These are phyloP conservation scores for Endocarpon pusillum DNA, from an alignment of 495 filamentous ascomycete genomes.

Conservation along the genomic window DNA sequence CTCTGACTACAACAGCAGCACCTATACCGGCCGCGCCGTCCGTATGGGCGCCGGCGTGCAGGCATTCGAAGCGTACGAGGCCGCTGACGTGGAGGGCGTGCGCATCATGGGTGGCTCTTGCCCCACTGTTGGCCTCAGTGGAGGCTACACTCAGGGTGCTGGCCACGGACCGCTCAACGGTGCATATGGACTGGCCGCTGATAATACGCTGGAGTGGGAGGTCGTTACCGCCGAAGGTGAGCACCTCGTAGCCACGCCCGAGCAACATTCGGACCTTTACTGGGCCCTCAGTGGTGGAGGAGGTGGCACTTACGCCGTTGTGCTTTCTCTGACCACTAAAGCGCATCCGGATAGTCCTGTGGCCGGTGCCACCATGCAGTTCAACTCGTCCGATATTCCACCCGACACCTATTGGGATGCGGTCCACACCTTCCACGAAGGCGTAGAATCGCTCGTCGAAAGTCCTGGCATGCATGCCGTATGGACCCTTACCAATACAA, in stretches of 20 bases:
- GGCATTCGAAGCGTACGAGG: slow-evolving; percentile 26
- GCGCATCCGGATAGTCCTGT: slow-evolving; percentile 22
- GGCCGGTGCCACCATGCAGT: slow-evolving; percentile 17
- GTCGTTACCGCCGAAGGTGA: slow-evolving; percentile 33
- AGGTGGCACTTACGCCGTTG: slow-evolving; percentile 43
- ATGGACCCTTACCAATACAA: slow-evolving; percentile 33
- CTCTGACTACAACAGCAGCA: slow-evolving; percentile 15
- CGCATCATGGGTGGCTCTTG: slow-evolving; percentile 21
- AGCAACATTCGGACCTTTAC: slow-evolving; percentile 35
- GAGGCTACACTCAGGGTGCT: slow-evolving; percentile 40
- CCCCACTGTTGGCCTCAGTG: slow-evolving; percentile 20
- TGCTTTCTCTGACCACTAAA: slow-evolving; percentile 36
- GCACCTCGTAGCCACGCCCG: slow-evolving; percentile 25
- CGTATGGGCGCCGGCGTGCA: slow-evolving; percentile 38
- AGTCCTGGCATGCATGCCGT: slow-evolving; percentile 30
- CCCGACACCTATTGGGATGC: slow-evolving; percentile 32
- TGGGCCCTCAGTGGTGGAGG: slow-evolving; percentile 54
- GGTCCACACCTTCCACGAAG: slow-evolving; percentile 27
- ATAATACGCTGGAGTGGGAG: slow-evolving; percentile 34
- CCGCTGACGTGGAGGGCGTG: slow-evolving; percentile 15
- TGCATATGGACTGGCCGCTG: slow-evolving; percentile 34
- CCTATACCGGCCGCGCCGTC: slow-evolving; percentile 31
- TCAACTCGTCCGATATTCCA: slow-evolving; percentile 24
- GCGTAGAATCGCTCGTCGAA: slow-evolving; percentile 21
- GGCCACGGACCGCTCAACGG: slow-evolving; percentile 37